Base-by-base conservation (phyloP, 2,329 filamentous ascomycete species). In the Neofusicoccum parvum region DNA sequence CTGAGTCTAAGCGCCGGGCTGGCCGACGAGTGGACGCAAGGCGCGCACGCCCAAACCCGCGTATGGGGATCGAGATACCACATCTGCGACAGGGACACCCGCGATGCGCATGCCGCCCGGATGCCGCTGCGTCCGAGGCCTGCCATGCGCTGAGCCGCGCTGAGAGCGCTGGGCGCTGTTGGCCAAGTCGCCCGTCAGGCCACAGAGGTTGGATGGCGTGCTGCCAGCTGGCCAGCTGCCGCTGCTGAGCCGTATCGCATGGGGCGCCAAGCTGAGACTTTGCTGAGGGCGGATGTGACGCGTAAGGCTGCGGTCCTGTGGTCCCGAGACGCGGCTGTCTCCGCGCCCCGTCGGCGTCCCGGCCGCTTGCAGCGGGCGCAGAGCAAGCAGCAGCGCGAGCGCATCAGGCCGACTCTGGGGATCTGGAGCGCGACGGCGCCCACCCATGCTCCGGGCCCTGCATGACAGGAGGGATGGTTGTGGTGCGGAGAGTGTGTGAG, bases 211-310 rank as follows among this genome's bases (percentile, higher is more conserved):
- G 27, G 20, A 59, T 59, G 27, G 41, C 54, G 54, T 59, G 54
- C 54, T 59, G 54, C 54, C 54, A 59, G 39, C 39, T 59, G 54
- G 54, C 56, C 56, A 48, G n/a, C 43, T 48, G 56, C n/a, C 32
- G 56, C 56, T 14, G 41, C 27, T 36, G 43, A n/a, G 41, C 56
- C 56, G 56, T 60, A 60, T 27, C 43, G 56, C 62, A 54, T 56
- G 62, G 62, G 62, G 49, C 62, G 49, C 50, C 50, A 48, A 37
- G 62, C 62, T 64, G 62, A 64, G 51, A 64, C 50, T 53, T 50
- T n/a, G 20, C 62, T 54, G 62, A 54, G 32, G 62, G 50, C 62
- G n/a, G 62, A 7, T 64, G 62, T 64, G 62, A 64, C 62, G 62
- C 62, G 62, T 64, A 64, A 64, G 62, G 62, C 62, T 64, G 50